Evolutionary conservation across 2,329 filamentous ascomycete genomes (phyloP).

Genomic region (Zelopaecilomyces penicillatus): DNA sequence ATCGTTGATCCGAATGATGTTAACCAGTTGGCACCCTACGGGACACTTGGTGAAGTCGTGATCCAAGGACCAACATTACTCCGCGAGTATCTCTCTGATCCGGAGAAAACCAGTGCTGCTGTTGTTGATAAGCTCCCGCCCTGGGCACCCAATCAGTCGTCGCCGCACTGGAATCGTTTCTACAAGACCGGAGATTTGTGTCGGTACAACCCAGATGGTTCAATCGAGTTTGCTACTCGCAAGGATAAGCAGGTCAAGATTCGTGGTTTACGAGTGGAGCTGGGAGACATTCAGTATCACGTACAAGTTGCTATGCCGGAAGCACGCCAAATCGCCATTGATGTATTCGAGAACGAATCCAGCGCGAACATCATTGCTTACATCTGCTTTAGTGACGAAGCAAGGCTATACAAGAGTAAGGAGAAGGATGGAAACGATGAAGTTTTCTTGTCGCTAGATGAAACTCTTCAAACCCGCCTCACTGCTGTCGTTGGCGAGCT

Average conservation of each 20-base stretch:
- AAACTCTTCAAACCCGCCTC: conserved; percentile 2
- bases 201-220: conserved; percentile 9
- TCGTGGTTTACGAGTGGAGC: conserved; percentile 14
- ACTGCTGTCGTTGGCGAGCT: conserved; percentile 7
- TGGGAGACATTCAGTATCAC: conserved; percentile 11
- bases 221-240: conserved; percentile 13
- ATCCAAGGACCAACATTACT: conserved; percentile 30
- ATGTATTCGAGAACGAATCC: conserved; percentile 4
- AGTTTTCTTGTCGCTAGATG: conserved; percentile 1
- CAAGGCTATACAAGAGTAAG: background rate
- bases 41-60: conserved; percentile 10
- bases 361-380: conserved; percentile 6
- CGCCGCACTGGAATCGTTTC: conserved; percentile 3
- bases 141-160: conserved; percentile 2
- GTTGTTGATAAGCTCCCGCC: background rate
- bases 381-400: conserved; percentile 5
- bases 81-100: conserved; percentile 31
- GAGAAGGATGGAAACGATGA: background rate
- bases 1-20: conserved; percentile 8
- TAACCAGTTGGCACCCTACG: conserved; percentile 4
- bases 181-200: conserved; percentile 14
- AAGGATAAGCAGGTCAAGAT: conserved; percentile 17
- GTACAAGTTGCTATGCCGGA: conserved; percentile 2
- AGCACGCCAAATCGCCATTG: conserved; percentile 6
- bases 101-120: conserved; percentile 5